Base-by-base conservation (phyloP, 2,329 filamentous ascomycete genomes). In the Aspergillus arachidicola region DNA sequence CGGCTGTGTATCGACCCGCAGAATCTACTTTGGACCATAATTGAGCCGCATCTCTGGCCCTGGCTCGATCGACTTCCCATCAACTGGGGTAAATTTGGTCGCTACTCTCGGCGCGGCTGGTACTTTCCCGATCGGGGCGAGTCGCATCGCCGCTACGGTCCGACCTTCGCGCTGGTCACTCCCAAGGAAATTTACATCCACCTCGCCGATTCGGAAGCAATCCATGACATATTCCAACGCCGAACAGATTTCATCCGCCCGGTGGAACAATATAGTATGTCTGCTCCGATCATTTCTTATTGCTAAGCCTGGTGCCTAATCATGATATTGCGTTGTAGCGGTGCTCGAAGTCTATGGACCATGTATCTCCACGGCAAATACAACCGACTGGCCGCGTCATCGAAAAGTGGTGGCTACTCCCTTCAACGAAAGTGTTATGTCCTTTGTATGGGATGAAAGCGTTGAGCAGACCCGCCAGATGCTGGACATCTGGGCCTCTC, bases 391-490 rank as follows among this genome's bases (percentile, higher is more conserved):
- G 60, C 60, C 45, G 4, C 55, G 60, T 5, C 55, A 61, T 38
- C 60, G 55, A 12, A 61, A 61, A 32, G 45, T 61, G 16, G 36
- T 58, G 1, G 60, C 60, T 0, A 58, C 60, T 1, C 55, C 60
- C 1, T 61, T 61, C 34, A 61, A 61, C 26, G 55, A 61, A n/a
- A 36, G 28, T 11, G n/a, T 26, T 16, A 61, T 53, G 46, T 43
- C 55, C 46, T 62, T 62, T 21, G 55, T 62, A 6, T 58, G 55
- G 60, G 28, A 58, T 4, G 55, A 62, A 23, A 58, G 55, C 14
- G 36, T 58, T 3, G 46, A 58, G 12, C 55, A 62, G n/a, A 23
- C 55, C 6, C 46, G 36, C 6, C 55, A 58, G 26, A 62, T 62
- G 60, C 23, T 62, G 6, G n/a, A 32, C 9, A 26, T 36, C n/a